phyloP scores from a whole-genome alignment of 805 yeast genomes.

The Hanseniaspora opuntiae region DNA sequence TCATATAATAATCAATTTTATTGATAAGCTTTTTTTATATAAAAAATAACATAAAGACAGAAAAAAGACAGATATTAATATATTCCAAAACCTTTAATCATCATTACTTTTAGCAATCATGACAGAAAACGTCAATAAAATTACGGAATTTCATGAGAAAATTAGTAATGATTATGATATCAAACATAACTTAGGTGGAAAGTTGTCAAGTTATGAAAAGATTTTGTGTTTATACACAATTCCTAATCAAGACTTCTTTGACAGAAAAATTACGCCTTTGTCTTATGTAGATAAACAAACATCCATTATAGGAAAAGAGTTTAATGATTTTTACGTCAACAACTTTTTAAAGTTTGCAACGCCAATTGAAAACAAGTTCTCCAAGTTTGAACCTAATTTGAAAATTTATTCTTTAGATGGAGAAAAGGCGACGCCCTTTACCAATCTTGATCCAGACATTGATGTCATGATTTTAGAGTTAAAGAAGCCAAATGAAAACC shows the following conservation, averaged over 20 bases:
- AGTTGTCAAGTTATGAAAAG: constrained; percentile 29
- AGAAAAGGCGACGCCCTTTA: constrained; percentile 2
- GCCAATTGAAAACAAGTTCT: not conserved
- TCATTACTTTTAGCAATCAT: not conserved
- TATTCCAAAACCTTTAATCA: not conserved
- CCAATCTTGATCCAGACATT: constrained; percentile 16
- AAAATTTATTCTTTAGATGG: constrained; percentile 9
- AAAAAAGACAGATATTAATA: too few relatives aligned
- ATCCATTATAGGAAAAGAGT: constrained; percentile 21
- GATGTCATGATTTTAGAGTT: constrained; percentile 26
- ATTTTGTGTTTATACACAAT: constrained; percentile 28
- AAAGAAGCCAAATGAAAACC: constrained; percentile 21
- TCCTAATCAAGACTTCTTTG: constrained; percentile 10
- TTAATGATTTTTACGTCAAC: constrained; percentile 19
- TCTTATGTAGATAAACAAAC: constrained; percentile 26
- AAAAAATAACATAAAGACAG: not conserved
- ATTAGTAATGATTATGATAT: constrained; percentile 16
- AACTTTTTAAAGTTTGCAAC: constrained; percentile 3
- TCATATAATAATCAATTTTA: not conserved
- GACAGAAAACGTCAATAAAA: not conserved
- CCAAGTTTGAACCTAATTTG: not conserved
- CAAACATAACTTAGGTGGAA: constrained; percentile 15
- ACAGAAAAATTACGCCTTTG: constrained; percentile 12
- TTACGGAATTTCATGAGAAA: not conserved
- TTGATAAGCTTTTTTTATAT: not conserved